Evolutionary conservation across 2,329 filamentous ascomycete species (phyloP).

Genomic region (Neofusicoccum sp.): DNA sequence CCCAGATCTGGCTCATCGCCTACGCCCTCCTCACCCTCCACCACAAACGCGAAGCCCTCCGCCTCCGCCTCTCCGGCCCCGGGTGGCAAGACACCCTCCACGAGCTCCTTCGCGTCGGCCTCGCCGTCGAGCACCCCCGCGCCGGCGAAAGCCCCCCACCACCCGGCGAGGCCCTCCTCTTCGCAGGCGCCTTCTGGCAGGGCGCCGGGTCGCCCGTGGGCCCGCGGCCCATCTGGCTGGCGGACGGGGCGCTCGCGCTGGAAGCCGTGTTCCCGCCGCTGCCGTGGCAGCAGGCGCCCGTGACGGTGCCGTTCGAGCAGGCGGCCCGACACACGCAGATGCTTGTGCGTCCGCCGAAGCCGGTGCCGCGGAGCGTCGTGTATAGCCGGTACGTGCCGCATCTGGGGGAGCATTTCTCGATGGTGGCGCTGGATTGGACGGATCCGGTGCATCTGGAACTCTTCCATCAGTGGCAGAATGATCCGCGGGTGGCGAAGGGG

Average conservation of each 20-base stretch:
- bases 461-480: constrained; percentile 81
- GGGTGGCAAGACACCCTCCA: constrained; percentile 39
- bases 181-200: constrained; percentile 50
- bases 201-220: constrained; percentile 45
- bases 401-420: constrained; percentile 72
- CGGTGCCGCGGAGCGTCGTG: constrained; percentile 64
- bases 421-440: constrained; percentile 67
- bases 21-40: constrained; percentile 47
- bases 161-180: constrained; percentile 46
- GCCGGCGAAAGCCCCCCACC: constrained; percentile 34
- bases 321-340: constrained; percentile 62
- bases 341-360: constrained; percentile 70
- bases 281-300: constrained; percentile 36
- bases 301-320: constrained; percentile 47
- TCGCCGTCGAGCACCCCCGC: constrained; percentile 41
- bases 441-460: constrained; percentile 63
- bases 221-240: constrained; percentile 41
- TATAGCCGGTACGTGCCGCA: constrained; percentile 80
- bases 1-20: constrained; percentile 48
- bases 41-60: constrained; percentile 46
- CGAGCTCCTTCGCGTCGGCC: constrained; percentile 31
- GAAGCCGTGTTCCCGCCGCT: constrained; percentile 34
- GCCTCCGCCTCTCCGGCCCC: constrained; percentile 41
- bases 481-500: constrained; percentile 73
- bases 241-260: constrained; percentile 12